Evolutionary conservation across 164 flowering plant species (phyloP).

Genomic region (Platanus orientalis): DNA sequence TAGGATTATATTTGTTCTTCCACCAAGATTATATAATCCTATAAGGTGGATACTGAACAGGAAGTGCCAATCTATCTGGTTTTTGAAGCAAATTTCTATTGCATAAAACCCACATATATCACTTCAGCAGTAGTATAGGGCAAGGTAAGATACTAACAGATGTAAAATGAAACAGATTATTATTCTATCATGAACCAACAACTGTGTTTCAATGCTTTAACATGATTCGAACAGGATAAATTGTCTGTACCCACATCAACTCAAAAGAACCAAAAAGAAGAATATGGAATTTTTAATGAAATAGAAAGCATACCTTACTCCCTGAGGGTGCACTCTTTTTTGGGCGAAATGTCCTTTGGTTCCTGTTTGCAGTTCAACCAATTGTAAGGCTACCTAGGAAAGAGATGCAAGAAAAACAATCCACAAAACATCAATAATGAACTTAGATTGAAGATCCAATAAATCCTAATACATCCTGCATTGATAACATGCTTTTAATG

Average conservation of each 20-base stretch:
- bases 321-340: constrained; percentile 96
- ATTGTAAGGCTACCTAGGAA: constrained; percentile 9
- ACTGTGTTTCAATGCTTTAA: not conserved
- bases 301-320: constrained; percentile 62
- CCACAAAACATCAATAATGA: not conserved
- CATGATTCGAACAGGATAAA: not conserved
- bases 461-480: constrained; percentile 1
- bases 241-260: not conserved
- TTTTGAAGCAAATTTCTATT: too few relatives aligned
- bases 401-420: not conserved
- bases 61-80: too few relatives aligned
- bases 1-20: too few relatives aligned
- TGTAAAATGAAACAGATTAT: too few relatives aligned
- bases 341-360: constrained; percentile 90
- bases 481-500: too few relatives aligned
- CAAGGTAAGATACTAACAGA: too few relatives aligned
- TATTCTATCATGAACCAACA: too few relatives aligned
- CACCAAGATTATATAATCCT: too few relatives aligned
- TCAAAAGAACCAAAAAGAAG: not conserved
- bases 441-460: not conserved
- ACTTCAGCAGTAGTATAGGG: too few relatives aligned
- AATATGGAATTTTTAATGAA: not conserved
- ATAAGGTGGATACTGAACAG: too few relatives aligned
- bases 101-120: too few relatives aligned
- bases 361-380: constrained; percentile 42